Conservation (phyloP, 2,329 filamentous ascomycete species). For the Hyphodiscus sp. region DNA sequence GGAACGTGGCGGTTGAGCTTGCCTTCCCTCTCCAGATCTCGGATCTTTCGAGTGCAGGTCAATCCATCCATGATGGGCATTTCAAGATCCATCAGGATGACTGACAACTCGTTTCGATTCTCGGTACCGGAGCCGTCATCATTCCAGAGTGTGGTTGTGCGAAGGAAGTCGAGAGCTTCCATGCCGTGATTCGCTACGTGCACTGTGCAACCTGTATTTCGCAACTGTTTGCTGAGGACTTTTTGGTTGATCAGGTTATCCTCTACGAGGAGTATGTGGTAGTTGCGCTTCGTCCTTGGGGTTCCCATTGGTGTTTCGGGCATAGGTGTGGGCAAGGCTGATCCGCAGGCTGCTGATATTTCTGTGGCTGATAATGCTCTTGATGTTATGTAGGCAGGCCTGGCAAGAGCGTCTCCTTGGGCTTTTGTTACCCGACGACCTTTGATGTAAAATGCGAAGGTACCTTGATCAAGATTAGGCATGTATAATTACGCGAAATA, state of each 20-base stretch:
- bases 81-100: slow-evolving; percentile 42
- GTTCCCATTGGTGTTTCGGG: not conserved
- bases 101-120: slow-evolving; percentile 44
- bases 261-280: slow-evolving; percentile 53
- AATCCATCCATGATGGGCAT: slow-evolving; percentile 45
- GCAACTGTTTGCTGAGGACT: slow-evolving; percentile 55
- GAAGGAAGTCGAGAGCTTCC: slow-evolving; percentile 52
- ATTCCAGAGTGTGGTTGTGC: slow-evolving; percentile 48
- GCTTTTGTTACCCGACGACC: slow-evolving; percentile 26
- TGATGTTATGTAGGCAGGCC: not conserved
- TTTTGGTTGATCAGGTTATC: slow-evolving; percentile 62
- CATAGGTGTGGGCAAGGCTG: not conserved
- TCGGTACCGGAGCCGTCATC: slow-evolving; percentile 31
- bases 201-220: slow-evolving; percentile 50
- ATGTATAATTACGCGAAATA: not conserved
- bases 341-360: not conserved
- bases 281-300: not conserved
- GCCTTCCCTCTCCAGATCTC: slow-evolving; percentile 33
- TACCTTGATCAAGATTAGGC: slow-evolving; percentile 8
- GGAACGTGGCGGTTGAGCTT: slow-evolving; percentile 43
- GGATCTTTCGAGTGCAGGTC: slow-evolving; percentile 36
- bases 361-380: not conserved
- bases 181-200: slow-evolving; percentile 57
- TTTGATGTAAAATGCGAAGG: slow-evolving; percentile 58
- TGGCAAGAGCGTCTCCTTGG: not conserved